A percentile compares a stretch with the other conserved stretches of the same genome.
Evolutionary conservation across 306 rosid species (phyloP).

Genomic region (Pueraria montana): DNA sequence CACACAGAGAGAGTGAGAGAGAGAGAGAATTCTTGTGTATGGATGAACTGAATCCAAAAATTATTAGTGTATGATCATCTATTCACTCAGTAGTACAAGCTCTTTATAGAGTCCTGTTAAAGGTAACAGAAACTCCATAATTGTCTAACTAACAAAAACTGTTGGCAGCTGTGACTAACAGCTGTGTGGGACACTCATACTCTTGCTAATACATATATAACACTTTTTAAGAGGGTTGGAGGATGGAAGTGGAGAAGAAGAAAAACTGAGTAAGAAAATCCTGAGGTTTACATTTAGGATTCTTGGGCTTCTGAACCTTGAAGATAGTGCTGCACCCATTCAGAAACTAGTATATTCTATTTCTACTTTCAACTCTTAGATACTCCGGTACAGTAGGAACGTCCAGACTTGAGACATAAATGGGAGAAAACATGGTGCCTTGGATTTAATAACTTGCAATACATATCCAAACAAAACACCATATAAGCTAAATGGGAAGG

Average conservation of each 20-base stretch:
- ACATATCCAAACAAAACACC: not conserved
- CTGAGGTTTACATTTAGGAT: constrained; percentile 1
- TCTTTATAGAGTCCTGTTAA: not conserved
- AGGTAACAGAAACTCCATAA: not conserved
- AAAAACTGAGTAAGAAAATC: not conserved
- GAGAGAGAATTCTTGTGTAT: not conserved
- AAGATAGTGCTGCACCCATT: not conserved
- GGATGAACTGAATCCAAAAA: not conserved
- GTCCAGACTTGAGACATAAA: not conserved
- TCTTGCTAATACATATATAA: not conserved
- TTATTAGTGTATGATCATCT: not conserved
- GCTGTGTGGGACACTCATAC: not conserved
- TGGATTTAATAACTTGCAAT: constrained; percentile 17
- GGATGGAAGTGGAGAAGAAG: not conserved
- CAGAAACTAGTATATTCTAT: constrained; percentile 11
- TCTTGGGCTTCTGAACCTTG: constrained; percentile 22
- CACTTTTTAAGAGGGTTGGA: not conserved
- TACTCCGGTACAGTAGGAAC: not conserved
- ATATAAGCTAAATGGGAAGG: not conserved
- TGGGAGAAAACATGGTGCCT: not conserved
- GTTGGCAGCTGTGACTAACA: not conserved
- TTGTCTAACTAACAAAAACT: not conserved
- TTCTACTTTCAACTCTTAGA: not conserved
- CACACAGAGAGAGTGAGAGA: not conserved
- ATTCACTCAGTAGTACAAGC: not conserved